A percentile compares a stretch with the other conserved stretches of the same genome.
Evolutionary conservation across 225 moss, liverwort and hornwort species (phyloP).

Genomic region (Takakia lepidozioides): DNA sequence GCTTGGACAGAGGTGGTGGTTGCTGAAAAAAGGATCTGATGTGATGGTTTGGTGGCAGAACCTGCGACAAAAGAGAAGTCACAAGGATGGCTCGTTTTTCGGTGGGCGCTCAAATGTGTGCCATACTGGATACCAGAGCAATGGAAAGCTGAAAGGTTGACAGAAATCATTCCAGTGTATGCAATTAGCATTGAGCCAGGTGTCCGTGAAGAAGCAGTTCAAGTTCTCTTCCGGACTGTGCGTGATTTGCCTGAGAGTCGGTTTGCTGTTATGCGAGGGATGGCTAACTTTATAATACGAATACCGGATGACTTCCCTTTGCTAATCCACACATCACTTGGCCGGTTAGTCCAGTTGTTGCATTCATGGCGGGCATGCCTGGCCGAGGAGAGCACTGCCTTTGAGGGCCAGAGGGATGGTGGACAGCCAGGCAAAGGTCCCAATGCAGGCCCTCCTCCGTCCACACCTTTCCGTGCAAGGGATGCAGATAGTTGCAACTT

Average conservation of each 20-base stretch:
- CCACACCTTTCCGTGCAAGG: conserved; percentile 40
- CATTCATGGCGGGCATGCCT: conserved; percentile 95
- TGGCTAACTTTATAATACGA: conserved; percentile 94
- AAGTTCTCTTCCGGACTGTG: conserved; percentile 95
- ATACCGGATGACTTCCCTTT: conserved; percentile 85
- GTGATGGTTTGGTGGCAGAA: conserved; percentile 35
- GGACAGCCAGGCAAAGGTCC: conserved; percentile 31
- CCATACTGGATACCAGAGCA: conserved; percentile 98
- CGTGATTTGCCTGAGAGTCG: conserved; percentile 88
- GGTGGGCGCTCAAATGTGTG: conserved; percentile 98
- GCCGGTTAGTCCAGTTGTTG: conserved; percentile 85
- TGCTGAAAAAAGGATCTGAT: too few relatives aligned
- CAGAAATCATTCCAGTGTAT: conserved; percentile 93
- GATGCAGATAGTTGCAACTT: conserved; percentile 68
- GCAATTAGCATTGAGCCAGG: conserved; percentile 96
- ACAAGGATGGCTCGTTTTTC: conserved; percentile 98
- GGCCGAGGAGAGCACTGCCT: conserved; percentile 64
- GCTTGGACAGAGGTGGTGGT: too few relatives aligned
- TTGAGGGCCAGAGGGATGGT: conserved; percentile 24
- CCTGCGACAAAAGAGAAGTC: conserved; percentile 90
- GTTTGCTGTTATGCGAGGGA: conserved; percentile 96
- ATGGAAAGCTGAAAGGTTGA: conserved; percentile 93
- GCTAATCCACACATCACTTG: conserved; percentile 91
- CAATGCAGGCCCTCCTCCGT: conserved; percentile 24
- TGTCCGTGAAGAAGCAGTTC: conserved; percentile 97